These are phyloP conservation scores for Vaccinium vitisidaea DNA, from an alignment of 148 eudicot genomes.

Conservation along the genomic window DNA sequence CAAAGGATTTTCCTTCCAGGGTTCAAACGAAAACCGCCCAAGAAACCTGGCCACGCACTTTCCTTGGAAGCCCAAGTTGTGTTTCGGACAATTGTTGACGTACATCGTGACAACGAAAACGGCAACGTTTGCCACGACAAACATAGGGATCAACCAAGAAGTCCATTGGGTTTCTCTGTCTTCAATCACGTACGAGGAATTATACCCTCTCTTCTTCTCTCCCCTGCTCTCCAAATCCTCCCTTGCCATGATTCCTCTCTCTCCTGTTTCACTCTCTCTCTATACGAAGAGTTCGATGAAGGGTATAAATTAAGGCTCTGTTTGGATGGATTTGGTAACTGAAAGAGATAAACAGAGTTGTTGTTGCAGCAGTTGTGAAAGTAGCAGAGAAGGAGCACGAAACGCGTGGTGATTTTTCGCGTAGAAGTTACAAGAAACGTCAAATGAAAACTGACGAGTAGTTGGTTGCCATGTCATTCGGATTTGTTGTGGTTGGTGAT, in stretches of 20 bases:
- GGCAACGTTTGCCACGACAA: constrained; percentile 48
- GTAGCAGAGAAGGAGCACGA: not conserved
- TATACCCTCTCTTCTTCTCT: constrained; percentile 11
- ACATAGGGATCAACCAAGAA: constrained; percentile 67
- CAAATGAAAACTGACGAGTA: not conserved
- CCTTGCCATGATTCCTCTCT: not conserved
- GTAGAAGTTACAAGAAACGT: not conserved
- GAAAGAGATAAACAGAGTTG: not conserved
- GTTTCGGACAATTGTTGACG: constrained; percentile 61
- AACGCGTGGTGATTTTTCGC: not conserved
- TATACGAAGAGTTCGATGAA: not conserved
- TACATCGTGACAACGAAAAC: constrained; percentile 54
- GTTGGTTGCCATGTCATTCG: not conserved
- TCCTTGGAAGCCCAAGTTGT: not conserved
- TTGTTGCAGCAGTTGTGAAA: not conserved
- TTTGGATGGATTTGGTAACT: not conserved
- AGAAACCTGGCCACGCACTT: constrained; percentile 58
- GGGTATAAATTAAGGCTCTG: not conserved
- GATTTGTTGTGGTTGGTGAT: not conserved
- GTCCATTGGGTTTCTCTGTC: constrained; percentile 46
- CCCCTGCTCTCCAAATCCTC: constrained; percentile 30
- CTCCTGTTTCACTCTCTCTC: not conserved
- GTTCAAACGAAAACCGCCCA: constrained; percentile 68
- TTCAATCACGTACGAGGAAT: constrained; percentile 14
- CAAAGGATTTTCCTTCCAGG: constrained; percentile 52